Evolutionary conservation across 805 yeast species (phyloP), one percentile per base, ranked within the genome.

Genomic region (Candida suzukii): DNA sequence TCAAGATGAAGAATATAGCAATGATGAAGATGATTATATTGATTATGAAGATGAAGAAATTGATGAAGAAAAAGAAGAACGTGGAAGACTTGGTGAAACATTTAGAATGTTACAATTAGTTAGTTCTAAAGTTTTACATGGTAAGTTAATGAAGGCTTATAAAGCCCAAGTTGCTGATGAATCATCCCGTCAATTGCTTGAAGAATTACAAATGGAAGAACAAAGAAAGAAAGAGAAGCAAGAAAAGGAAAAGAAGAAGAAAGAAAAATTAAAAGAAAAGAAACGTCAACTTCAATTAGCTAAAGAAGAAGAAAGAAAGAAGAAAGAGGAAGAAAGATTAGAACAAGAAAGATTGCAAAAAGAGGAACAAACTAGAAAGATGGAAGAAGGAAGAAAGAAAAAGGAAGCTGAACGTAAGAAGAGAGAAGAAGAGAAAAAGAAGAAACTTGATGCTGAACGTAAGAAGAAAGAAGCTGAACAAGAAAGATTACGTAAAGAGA

Each of bases 121-220:
- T 42, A 85, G 90, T 1, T 82, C 93, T 4, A 78, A 86, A 40
- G 69, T 87, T 56, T 73, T 90, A 50, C 86, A 84, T 53, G 80
- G 77, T 49, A 73, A 88, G 35, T 74, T 90, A 26, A 68, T 84
- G 53, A 76, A 73, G 25, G 86, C 95, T 0, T 88, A 81, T 55
- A 83, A 84, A 46, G 90, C 83, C 51, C 83, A 78, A 48, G 76
- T 83, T 37, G 90, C 95, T 12, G 87, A 83, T 45, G 93, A 84
- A 51, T 71, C 81, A 43, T 73, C 83, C 11, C 65, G 71, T 43
- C 74, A 72, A 44, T 67, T 83, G 46, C 68, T 83, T 44, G 78
- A 73, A 54, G 91, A 83, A 53, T 64, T 83, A 35, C 88, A 83
- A 48, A 80, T 78, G 8, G 91, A 82, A 59, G 82, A 80, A 47